Percentiles rank a stretch among this genome's conserved stretches.
phyloP scores from a whole-genome alignment of 305 asterid species.

The Solanum chacoense region DNA sequence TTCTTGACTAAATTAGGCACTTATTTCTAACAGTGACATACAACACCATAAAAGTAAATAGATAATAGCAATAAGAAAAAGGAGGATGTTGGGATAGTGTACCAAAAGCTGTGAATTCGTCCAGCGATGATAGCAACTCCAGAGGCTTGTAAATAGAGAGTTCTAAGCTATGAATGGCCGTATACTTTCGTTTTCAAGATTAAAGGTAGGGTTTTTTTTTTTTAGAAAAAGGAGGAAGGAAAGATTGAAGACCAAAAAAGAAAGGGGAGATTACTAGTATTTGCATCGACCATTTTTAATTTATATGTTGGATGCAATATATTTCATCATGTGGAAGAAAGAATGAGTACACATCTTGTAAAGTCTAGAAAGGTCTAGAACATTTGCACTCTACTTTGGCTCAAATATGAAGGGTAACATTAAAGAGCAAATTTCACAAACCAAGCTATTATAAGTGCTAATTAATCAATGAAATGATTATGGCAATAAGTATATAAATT shows the following conservation, averaged over 20 bases:
- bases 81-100: not conserved
- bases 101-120: not conserved
- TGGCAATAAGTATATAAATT: not conserved
- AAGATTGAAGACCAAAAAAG: not conserved
- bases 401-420: not conserved
- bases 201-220: not conserved
- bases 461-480: not conserved
- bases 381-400: not conserved
- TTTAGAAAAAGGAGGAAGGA: not conserved
- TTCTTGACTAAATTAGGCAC: not conserved
- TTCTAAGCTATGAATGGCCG: not conserved
- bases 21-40: not conserved
- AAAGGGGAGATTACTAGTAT: not conserved
- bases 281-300: not conserved
- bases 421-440: not conserved
- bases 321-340: not conserved
- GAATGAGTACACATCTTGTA: not conserved
- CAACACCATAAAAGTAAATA: not conserved
- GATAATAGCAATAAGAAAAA: not conserved
- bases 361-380: conserved; percentile 7
- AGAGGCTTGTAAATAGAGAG: not conserved
- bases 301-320: not conserved
- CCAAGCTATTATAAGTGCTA: not conserved
- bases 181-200: not conserved
- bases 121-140: not conserved